Conservation (phyloP, 2,329 filamentous ascomycete genomes). For the Curvularia sp. region DNA sequence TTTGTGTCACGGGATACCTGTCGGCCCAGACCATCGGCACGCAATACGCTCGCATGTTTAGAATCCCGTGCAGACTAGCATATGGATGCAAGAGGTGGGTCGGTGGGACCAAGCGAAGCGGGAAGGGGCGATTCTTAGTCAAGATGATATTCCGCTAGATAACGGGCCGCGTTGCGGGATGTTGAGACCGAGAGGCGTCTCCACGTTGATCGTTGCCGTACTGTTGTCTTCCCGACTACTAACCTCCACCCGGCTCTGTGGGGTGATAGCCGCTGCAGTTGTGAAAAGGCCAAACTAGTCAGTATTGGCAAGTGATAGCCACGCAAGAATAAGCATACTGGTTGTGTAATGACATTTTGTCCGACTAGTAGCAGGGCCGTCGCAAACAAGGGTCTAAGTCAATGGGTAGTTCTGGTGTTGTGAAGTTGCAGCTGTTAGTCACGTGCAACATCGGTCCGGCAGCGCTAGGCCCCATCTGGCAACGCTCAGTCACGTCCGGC, state of each 20-base stretch:
- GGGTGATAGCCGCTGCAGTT: too few relatives aligned
- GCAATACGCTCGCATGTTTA: background rate
- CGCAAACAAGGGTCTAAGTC: too few relatives aligned
- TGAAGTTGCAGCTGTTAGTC: too few relatives aligned
- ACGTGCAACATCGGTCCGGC: too few relatives aligned
- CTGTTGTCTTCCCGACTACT: background rate
- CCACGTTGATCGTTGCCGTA: background rate
- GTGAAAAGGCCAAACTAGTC: background rate
- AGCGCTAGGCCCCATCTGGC: too few relatives aligned
- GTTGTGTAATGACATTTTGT: too few relatives aligned
- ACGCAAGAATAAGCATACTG: background rate
- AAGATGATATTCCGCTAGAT: background rate
- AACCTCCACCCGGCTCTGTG: too few relatives aligned
- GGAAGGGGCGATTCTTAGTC: too few relatives aligned
- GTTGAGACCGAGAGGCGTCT: background rate
- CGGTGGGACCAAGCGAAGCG: background rate
- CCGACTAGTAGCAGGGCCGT: too few relatives aligned
- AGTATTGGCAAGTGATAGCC: background rate
- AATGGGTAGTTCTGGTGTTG: too few relatives aligned
- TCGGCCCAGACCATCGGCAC: constrained; percentile 27
- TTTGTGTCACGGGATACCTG: constrained; percentile 21
- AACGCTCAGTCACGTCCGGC: too few relatives aligned
- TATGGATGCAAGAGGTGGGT: constrained; percentile 6
- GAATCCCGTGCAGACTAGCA: too few relatives aligned
- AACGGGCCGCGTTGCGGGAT: background rate